Evolutionary conservation across 805 yeast species (phyloP).

Genomic region (Kluyveromyces lactis): DNA sequence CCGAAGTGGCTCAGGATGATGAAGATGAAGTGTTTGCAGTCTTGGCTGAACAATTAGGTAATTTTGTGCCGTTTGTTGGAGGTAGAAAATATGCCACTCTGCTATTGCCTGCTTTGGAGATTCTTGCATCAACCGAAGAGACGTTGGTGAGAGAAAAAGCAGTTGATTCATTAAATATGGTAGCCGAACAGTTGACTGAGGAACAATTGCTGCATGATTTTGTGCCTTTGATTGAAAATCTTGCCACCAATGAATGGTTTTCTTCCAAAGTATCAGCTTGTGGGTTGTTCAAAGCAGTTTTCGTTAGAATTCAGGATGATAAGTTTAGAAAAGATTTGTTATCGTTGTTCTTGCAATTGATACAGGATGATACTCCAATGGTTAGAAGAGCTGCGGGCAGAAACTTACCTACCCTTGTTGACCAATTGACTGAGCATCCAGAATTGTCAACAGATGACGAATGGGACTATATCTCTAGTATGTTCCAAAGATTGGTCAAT

Average conservation of each 20-base stretch:
- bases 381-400: slow-evolving; percentile 92
- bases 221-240: slow-evolving; percentile 66
- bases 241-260: slow-evolving; percentile 91
- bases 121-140: slow-evolving; percentile 87
- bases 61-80: slow-evolving; percentile 82
- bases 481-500: slow-evolving; percentile 68
- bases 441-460: slow-evolving; percentile 45
- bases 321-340: slow-evolving; percentile 53
- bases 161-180: slow-evolving; percentile 68
- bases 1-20: slow-evolving; percentile 83
- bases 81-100: slow-evolving; percentile 59
- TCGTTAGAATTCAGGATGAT: slow-evolving; percentile 46
- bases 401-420: slow-evolving; percentile 67
- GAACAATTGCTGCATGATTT: slow-evolving; percentile 60
- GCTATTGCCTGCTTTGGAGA: slow-evolving; percentile 62
- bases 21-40: slow-evolving; percentile 97
- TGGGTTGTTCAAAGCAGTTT: slow-evolving; percentile 70
- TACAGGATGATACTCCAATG: slow-evolving; percentile 94
- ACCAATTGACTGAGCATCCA: slow-evolving; percentile 43
- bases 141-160: slow-evolving; percentile 95
- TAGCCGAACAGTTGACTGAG: slow-evolving; percentile 53
- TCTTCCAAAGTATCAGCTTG: slow-evolving; percentile 85
- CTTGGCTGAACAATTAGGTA: slow-evolving; percentile 82
- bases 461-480: slow-evolving; percentile 70
- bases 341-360: slow-evolving; percentile 57